Base-by-base conservation (phyloP, 2,329 filamentous ascomycete species). In the Sarocladium strictum region DNA sequence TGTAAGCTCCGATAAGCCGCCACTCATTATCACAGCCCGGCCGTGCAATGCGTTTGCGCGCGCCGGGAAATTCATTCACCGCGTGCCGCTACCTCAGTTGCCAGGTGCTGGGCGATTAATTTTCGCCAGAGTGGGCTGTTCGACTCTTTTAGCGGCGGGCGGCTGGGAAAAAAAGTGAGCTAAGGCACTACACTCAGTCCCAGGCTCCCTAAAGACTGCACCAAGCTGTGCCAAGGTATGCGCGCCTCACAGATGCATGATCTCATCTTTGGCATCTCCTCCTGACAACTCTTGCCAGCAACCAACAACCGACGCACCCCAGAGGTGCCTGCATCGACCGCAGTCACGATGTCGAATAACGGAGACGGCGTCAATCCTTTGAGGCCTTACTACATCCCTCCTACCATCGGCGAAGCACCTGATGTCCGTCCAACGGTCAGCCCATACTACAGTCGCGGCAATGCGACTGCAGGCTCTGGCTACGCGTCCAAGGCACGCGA, bases 311-410 rank as follows among this genome's bases (percentile, higher is more conserved):
- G 21, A 17, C 43, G 24, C 56, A 53, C 52, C 53, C 26, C 59
- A 58, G 60, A 68, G 65, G 64, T 61, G 56, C 61, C 55, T 55
- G 55, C 58, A 57, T 60, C 57, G 56, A 54, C 61, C 57, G 45
- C 57, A 55, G 54, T 64, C 63, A 69, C 58, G 58, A 80, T 77
- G 76, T 67, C 75, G 62, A 66, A 71, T 59, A 67, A 71, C 53
- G 65, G 68, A 64, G 74, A 78, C 58, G 74, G 70, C 58, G 69
- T 78, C 57, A 88, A 89, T 62, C 85, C 85, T 56, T 73, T 88
- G 55, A 77, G 85, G 58, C 85, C 85, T 17, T 89, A 89, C 72
- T 87, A 89, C 67, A 83, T 85, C 60, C 79, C 79, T 35, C 79
- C 79, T 11, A 73, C 76, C n/a, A 80, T 81, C 55, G 77, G 76